Evolutionary conservation across 2,329 filamentous ascomycete genomes (phyloP), one percentile per base, ranked within the genome.

Genomic region (Colletotrichum cordylinicola): DNA sequence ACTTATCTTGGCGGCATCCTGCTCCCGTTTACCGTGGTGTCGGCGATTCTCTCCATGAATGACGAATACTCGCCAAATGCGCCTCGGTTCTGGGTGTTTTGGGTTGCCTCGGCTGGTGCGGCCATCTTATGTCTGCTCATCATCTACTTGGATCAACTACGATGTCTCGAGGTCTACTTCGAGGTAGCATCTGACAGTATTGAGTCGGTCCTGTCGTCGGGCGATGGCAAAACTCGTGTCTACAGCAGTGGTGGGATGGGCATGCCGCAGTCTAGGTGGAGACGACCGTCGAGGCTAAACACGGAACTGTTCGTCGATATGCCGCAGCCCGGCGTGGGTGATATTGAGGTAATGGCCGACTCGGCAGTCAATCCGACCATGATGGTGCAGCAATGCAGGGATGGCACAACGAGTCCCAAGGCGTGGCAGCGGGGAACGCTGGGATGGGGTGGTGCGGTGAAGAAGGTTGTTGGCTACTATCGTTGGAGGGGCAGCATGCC

Each of bases 1-100:
- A 83, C 86, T 2, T 90, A 90, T 79, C 83, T 90, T 13, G 88
- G 88, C 64, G 88, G 87, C 0, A 79, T 90, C 2, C 81, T 90
- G 7, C 83, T 90, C 1, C 88, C 88, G 3, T 79, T 90, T 21
- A 87, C 86, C 6, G 83, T 90, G 16, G 85, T 90, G 6, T 86
- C 88, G 0, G 84, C 86, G 15, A 83, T 90, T 10, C 81, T 90
- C 16, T 86, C 86, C 16, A 90, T 90, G 81, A 84, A 86, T 33
- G 86, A 86, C 9, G 80, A 83, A 1, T 90, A 85, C 77, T 85
- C 84, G 0, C 88, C 88, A 0, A 83, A 81, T n/a, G 83, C 83
- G 1, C 37, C 77, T 18, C 80, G 80, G 21, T 90, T 90, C 80
- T 90, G 84, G 83, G 83, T 90, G 0, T 90, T 89, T 74, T 90